These are phyloP conservation scores for Metschnikowia matae DNA, from an alignment of 805 yeast genomes.

Conservation along the genomic window DNA sequence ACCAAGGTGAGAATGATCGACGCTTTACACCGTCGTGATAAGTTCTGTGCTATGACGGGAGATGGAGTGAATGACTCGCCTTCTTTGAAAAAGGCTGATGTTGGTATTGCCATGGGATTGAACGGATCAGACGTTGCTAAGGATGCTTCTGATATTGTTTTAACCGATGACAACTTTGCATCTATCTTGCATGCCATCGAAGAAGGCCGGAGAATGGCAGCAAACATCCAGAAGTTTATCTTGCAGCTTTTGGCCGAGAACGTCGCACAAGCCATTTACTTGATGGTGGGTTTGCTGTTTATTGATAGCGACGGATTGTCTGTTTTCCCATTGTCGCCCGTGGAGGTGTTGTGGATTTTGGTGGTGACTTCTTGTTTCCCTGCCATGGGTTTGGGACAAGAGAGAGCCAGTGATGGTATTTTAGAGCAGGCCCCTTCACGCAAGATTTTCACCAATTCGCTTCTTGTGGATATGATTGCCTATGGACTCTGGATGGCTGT, in stretches of 20 bases:
- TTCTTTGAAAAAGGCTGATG: conserved; percentile 26
- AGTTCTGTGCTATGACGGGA: conserved; percentile 73
- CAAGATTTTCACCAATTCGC: conserved; percentile 38
- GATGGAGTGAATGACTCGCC: conserved; percentile 30
- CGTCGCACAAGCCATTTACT: conserved; percentile 54
- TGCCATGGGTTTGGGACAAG: conserved; percentile 30
- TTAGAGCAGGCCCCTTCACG: conserved; percentile 36
- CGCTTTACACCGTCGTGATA: conserved; percentile 48
- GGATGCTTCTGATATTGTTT: conserved; percentile 26
- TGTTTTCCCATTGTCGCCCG: conserved; percentile 70
- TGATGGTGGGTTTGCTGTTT: conserved; percentile 71
- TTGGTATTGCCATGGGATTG: conserved; percentile 29
- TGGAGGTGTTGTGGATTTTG: conserved; percentile 21
- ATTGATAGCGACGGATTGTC: conserved; percentile 59
- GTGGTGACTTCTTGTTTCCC: conserved; percentile 22
- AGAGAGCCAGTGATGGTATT: conserved; percentile 36
- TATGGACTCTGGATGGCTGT: conserved; percentile 43
- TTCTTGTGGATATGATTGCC: conserved; percentile 38
- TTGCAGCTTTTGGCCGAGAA: conserved; percentile 22
- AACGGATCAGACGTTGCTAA: conserved; percentile 29
- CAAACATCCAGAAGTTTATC: conserved; percentile 20
- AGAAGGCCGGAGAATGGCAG: conserved; percentile 23
- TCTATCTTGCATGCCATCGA: conserved; percentile 27
- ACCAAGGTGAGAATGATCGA: conserved; percentile 80
- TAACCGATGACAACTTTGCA: conserved; percentile 26